phyloP scores from a whole-genome alignment of 805 yeast species.

The Candida dajiaensis region DNA sequence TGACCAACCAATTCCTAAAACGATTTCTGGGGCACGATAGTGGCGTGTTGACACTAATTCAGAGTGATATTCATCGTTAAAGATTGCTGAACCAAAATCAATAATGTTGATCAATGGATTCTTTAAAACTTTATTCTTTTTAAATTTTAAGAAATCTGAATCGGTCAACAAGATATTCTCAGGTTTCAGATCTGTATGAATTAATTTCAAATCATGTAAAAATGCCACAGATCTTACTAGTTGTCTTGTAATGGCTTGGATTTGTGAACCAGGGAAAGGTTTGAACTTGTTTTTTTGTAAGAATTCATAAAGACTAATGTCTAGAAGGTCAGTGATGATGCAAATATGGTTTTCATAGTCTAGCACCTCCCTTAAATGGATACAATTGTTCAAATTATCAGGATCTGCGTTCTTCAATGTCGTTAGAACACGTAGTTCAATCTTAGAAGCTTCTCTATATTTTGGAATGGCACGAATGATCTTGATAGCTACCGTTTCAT shows the following conservation, averaged over 20 bases:
- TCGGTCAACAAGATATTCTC: slow-evolving; percentile 64
- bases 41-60: slow-evolving; percentile 91
- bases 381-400: slow-evolving; percentile 63
- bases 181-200: slow-evolving; percentile 96
- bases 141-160: slow-evolving; percentile 18
- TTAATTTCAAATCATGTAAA: slow-evolving; percentile 81
- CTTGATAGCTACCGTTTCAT: slow-evolving; percentile 73
- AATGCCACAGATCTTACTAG: slow-evolving; percentile 79
- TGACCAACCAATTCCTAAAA: slow-evolving; percentile 94
- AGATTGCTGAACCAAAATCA: slow-evolving; percentile 96
- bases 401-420: slow-evolving; percentile 68
- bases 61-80: slow-evolving; percentile 90
- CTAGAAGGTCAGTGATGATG: slow-evolving; percentile 82
- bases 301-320: slow-evolving; percentile 84
- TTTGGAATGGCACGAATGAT: slow-evolving; percentile 89
- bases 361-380: slow-evolving; percentile 82
- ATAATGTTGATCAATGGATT: slow-evolving; percentile 84
- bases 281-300: slow-evolving; percentile 75
- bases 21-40: slow-evolving; percentile 95
- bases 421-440: slow-evolving; percentile 78
- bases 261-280: slow-evolving; percentile 93
- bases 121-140: slow-evolving; percentile 42
- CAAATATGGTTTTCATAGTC: slow-evolving; percentile 93
- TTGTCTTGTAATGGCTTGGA: slow-evolving; percentile 85
- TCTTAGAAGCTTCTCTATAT: slow-evolving; percentile 92